phyloP scores from a whole-genome alignment of 352 stramenopile genomes.

The Globisporangium okanoganense region DNA sequence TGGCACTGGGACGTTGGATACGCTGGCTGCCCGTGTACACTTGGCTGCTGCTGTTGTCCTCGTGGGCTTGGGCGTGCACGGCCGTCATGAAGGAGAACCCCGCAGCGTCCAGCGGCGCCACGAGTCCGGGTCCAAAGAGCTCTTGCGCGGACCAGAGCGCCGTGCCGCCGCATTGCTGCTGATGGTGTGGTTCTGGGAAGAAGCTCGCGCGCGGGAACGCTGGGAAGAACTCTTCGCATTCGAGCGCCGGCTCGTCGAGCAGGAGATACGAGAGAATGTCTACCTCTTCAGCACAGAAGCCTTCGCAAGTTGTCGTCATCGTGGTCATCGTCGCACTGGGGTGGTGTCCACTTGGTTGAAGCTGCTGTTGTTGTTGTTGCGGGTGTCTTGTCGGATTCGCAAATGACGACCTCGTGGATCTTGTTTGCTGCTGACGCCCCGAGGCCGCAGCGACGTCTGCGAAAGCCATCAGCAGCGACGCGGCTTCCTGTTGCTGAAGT shows the following conservation, averaged over 20 bases:
- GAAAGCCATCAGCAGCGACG: not conserved
- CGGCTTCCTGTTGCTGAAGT: not conserved
- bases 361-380: not conserved
- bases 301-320: not conserved
- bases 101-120: conserved; percentile 2
- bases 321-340: not conserved
- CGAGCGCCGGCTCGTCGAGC: not conserved
- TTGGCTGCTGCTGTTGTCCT: not conserved
- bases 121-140: not conserved
- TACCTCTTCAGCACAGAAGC: conserved; percentile 15
- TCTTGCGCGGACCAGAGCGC: not conserved
- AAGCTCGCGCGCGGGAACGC: conserved; percentile 3
- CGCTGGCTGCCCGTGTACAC: not conserved
- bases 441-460: not conserved
- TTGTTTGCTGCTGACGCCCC: not conserved
- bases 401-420: not conserved
- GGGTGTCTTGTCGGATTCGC: not conserved
- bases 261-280: conserved; percentile 12
- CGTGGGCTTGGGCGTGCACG: not conserved
- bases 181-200: not conserved
- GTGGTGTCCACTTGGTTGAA: not conserved
- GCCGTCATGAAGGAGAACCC: not conserved
- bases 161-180: not conserved
- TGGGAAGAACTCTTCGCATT: conserved; percentile 3
- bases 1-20: not conserved